Evolutionary conservation across 805 yeast species (phyloP).

Genomic region (Candida maesae): DNA sequence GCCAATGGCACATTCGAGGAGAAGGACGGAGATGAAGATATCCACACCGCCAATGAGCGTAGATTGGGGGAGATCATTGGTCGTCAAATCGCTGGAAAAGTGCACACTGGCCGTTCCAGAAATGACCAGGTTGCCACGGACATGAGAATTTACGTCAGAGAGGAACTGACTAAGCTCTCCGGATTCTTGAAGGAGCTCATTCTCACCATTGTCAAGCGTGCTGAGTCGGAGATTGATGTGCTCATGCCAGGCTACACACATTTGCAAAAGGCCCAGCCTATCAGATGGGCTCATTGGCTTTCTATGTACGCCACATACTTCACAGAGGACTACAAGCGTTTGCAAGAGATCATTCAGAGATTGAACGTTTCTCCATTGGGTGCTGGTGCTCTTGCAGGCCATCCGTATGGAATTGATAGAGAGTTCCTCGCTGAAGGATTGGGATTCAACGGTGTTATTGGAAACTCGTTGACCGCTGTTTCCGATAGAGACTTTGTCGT

Average conservation of each 20-base stretch:
- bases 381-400: conserved; percentile 98
- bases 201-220: conserved; percentile 65
- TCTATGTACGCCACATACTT: conserved; percentile 93
- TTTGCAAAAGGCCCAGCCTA: conserved; percentile 97
- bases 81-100: conserved; percentile 90
- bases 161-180: conserved; percentile 55
- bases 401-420: conserved; percentile 98
- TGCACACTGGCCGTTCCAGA: conserved; percentile 98
- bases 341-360: conserved; percentile 74
- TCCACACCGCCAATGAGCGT: conserved; percentile 98
- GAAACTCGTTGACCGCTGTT: conserved; percentile 95
- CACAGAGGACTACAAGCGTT: conserved; percentile 83
- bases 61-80: conserved; percentile 96
- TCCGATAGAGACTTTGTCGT: conserved; percentile 97
- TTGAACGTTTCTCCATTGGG: conserved; percentile 91
- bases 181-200: conserved; percentile 59
- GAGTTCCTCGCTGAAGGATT: conserved; percentile 78
- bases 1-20: conserved; percentile 59
- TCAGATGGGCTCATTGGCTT: conserved; percentile 98
- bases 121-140: conserved; percentile 99
- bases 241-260: conserved; percentile 99
- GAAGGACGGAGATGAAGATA: conserved; percentile 92
- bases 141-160: conserved; percentile 91
- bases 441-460: conserved; percentile 83
- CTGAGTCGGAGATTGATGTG: conserved; percentile 79